phyloP scores from a whole-genome alignment of 805 yeast genomes.

The Debaryomyces castellii region DNA sequence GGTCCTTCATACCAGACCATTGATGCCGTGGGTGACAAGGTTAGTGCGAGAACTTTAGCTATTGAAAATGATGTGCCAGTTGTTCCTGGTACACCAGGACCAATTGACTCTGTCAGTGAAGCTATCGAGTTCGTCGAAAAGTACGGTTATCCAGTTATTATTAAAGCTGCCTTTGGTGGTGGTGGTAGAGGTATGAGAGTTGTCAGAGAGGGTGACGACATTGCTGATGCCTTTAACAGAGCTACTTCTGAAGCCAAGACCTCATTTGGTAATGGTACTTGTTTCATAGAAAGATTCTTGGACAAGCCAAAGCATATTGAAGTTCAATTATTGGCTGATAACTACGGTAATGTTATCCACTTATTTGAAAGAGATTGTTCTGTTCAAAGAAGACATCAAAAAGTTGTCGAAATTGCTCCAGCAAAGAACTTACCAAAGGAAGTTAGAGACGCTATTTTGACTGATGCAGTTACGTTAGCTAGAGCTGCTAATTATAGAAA shows the following conservation, averaged over 20 bases:
- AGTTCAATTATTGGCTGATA: constrained; percentile 92
- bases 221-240: constrained; percentile 87
- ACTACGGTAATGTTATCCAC: constrained; percentile 92
- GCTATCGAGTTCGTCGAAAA: constrained; percentile 77
- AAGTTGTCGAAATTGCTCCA: constrained; percentile 98
- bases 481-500: constrained; percentile 85
- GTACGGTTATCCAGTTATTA: constrained; percentile 94
- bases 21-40: constrained; percentile 96
- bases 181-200: constrained; percentile 99
- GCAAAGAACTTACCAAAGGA: constrained; percentile 82
- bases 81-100: constrained; percentile 98
- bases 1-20: constrained; percentile 89
- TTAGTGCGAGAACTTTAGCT: constrained; percentile 88
- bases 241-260: constrained; percentile 93
- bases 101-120: constrained; percentile 76
- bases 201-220: constrained; percentile 92
- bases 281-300: constrained; percentile 93
- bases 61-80: constrained; percentile 79
- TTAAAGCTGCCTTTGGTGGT: constrained; percentile 99
- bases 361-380: constrained; percentile 97
- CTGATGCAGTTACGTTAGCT: constrained; percentile 94
- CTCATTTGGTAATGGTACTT: constrained; percentile 98
- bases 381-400: constrained; percentile 99
- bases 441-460: constrained; percentile 88
- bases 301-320: constrained; percentile 97